Evolutionary conservation across 257 asterid genomes (phyloP).

Genomic region (Penstemon eatonii): DNA sequence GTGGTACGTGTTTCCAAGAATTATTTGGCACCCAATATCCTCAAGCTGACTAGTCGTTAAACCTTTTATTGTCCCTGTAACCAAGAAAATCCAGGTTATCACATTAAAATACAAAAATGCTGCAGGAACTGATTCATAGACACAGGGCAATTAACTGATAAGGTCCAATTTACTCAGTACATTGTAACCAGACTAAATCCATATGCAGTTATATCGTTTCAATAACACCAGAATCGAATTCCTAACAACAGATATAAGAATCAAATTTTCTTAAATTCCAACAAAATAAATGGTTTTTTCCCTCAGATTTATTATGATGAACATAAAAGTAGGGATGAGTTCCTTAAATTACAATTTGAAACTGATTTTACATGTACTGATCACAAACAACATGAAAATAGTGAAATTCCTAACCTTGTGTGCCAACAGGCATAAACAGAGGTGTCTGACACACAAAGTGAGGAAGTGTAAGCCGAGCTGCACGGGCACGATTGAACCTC

Average conservation of each 20-base stretch:
- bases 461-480: slow-evolving; percentile 86
- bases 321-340: neutral
- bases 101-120: neutral
- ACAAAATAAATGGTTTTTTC: slow-evolving; percentile 1
- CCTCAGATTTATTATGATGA: neutral
- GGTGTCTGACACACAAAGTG: slow-evolving; percentile 88
- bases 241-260: neutral
- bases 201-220: neutral
- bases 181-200: neutral
- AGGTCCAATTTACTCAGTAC: neutral
- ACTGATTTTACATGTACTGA: neutral
- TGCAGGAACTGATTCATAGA: slow-evolving; percentile 9
- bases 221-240: neutral
- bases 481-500: slow-evolving; percentile 93
- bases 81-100: slow-evolving; percentile 24
- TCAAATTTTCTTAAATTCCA: neutral
- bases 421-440: slow-evolving; percentile 96
- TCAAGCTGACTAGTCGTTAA: slow-evolving; percentile 84
- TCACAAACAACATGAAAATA: slow-evolving; percentile 8
- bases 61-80: slow-evolving; percentile 89
- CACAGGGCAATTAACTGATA: neutral
- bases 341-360: neutral
- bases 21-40: slow-evolving; percentile 97
- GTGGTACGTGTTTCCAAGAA: slow-evolving; percentile 96
- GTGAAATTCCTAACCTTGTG: slow-evolving; percentile 67